Evolutionary conservation across 148 eudicot genomes (phyloP).

Genomic region (Diospyros kaki): DNA sequence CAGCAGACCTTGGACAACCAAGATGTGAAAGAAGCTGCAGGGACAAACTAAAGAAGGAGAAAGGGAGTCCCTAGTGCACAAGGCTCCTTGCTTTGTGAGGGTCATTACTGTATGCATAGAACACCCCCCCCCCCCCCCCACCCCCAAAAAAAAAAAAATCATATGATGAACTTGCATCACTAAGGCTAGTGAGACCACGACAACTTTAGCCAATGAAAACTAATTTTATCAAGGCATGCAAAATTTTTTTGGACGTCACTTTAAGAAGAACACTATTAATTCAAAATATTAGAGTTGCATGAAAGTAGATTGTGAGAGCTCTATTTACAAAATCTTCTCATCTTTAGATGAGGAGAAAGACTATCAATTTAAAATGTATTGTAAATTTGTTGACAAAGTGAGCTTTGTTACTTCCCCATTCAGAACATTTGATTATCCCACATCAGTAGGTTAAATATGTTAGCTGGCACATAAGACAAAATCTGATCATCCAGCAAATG

Average conservation of each 20-base stretch:
- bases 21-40: too few species aligned
- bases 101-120: too few species aligned
- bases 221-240: background rate
- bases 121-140: too few species aligned
- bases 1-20: background rate
- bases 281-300: background rate
- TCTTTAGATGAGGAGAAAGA: background rate
- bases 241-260: too few species aligned
- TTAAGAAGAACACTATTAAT: background rate
- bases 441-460: background rate
- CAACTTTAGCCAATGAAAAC: background rate
- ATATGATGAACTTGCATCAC: background rate
- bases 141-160: background rate
- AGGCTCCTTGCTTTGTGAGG: too few species aligned
- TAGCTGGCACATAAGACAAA: background rate
- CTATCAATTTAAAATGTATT: background rate
- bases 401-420: background rate
- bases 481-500: background rate
- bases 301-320: background rate
- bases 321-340: background rate
- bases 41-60: too few species aligned
- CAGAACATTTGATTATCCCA: background rate
- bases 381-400: background rate
- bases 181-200: background rate
- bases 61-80: too few species aligned